A percentile compares a stretch with the other conserved stretches of the same genome.
Conservation (phyloP, 225 moss, liverwort and hornwort genomes). For the Thuidium tamariscinum region DNA sequence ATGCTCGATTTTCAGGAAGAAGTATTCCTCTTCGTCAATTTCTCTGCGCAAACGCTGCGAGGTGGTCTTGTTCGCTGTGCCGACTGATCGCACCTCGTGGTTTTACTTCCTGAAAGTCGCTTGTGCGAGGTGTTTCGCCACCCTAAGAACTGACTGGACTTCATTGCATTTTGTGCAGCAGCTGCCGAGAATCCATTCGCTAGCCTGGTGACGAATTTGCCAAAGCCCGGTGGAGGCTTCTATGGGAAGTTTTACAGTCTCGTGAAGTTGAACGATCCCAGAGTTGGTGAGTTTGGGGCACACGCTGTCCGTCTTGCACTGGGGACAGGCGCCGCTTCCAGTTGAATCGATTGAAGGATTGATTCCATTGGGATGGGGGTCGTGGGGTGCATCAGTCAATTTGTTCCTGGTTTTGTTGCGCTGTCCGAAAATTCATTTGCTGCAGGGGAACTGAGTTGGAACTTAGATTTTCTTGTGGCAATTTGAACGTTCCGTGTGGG, state of each 20-base stretch:
- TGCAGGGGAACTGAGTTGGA: background rate
- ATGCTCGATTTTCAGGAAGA: background rate
- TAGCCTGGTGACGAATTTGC: slow-evolving; percentile 52
- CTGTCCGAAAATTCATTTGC: background rate
- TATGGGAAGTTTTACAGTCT: slow-evolving; percentile 72
- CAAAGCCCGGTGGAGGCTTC: slow-evolving; percentile 51
- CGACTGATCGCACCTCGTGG: background rate
- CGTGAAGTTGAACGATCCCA: slow-evolving; percentile 3
- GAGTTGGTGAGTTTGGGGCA: slow-evolving; percentile 45
- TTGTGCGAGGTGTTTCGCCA: background rate
- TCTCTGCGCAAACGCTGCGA: background rate
- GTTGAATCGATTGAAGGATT: background rate
- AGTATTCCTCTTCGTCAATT: background rate
- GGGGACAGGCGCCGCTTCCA: background rate
- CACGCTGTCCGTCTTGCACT: background rate
- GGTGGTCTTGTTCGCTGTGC: background rate
- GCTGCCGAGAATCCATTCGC: slow-evolving; percentile 53
- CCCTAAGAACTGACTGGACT: background rate
- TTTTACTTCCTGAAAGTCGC: background rate
- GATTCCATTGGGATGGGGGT: background rate
- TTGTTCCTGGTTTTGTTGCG: background rate
- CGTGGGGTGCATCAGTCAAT: background rate
- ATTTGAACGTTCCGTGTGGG: background rate
- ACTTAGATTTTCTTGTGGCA: background rate
- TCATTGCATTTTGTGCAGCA: background rate